Evolutionary conservation across 129 eudicot species (phyloP).

Genomic region (Artemisia annua): DNA sequence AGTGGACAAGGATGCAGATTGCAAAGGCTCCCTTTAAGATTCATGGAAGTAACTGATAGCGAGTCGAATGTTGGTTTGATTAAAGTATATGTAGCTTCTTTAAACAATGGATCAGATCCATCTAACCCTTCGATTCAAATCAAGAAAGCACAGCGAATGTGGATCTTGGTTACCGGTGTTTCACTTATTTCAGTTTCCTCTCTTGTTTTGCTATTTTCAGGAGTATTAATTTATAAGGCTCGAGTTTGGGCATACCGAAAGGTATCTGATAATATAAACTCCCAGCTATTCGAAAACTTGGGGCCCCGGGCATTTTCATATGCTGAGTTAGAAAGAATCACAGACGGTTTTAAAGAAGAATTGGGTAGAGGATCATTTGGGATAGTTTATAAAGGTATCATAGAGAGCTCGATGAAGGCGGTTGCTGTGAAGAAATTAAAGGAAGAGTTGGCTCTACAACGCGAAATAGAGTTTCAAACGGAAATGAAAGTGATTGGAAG

Average conservation of each 20-base stretch:
- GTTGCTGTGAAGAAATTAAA: constrained; percentile 36
- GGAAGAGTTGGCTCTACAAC: constrained; percentile 34
- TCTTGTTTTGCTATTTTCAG: constrained; percentile 10
- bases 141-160: constrained; percentile 3
- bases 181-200: background rate
- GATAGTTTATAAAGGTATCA: constrained; percentile 39
- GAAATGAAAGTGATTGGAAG: constrained; percentile 45
- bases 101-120: constrained; percentile 4
- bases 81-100: constrained; percentile 8
- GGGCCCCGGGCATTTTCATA: constrained; percentile 34
- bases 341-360: constrained; percentile 37
- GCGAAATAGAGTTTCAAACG: constrained; percentile 43
- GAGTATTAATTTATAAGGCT: constrained; percentile 6
- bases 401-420: constrained; percentile 19
- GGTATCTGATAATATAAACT: constrained; percentile 12
- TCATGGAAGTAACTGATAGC: background rate
- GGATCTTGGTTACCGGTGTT: constrained; percentile 22
- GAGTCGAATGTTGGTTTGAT: constrained; percentile 13
- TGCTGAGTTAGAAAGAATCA: constrained; percentile 29
- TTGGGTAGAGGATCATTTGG: constrained; percentile 50
- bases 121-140: background rate
- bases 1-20: constrained; percentile 21
- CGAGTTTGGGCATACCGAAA: constrained; percentile 21
- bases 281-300: constrained; percentile 6
- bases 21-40: constrained; percentile 43